Base-by-base conservation (phyloP, 2,329 filamentous ascomycete genomes). In the Hypoxylon sp. region DNA sequence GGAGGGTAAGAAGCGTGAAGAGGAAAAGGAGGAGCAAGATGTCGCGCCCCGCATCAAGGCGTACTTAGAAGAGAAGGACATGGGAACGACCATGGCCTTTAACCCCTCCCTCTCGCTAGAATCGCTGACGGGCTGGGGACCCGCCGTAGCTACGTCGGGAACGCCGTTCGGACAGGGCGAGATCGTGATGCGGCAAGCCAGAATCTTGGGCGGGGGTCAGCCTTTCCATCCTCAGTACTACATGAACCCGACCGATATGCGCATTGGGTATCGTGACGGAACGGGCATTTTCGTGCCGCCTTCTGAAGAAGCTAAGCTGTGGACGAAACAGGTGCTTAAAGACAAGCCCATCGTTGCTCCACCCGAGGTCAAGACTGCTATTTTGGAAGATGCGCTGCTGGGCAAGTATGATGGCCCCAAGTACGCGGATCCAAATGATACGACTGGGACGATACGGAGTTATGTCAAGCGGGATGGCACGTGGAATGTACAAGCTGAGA, bases 211-310 rank as follows among this genome's bases (percentile, higher is more conserved):
- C 10, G 78, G 80, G 60, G 82, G 79, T 4, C 62, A 71, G 48
- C 57, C 76, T 0, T 82, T 77, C 74, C 72, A 78, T 60, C 68
- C 72, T 11, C 36, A 71, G 32, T 60, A 75, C 56, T 63, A 56
- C 9, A 46, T 63, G 11, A 34, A 69, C 28, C 55, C 75, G 13
- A 57, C 68, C 30, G 77, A 76, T 9, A 73, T 76, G 36, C 64
- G 72, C 65, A 53, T 61, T 30, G 71, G 67, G 61, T 74, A 70
- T 48, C 58, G 53, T 13, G 55, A 75, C 34, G 75, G 74, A 64
- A 69, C 71, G 63, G 80, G 80, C n/a, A 65, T 81, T 3, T 82
- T 82, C 63, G 79, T 83, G 69, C 78, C 81, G 63, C 76, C 72
- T 38, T 52, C 50, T 4, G 21, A 50, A 4, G 60, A 67, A 32